Base-by-base conservation (phyloP, 176 grass and related monocot genomes). In the Calamus simplicifolius region DNA sequence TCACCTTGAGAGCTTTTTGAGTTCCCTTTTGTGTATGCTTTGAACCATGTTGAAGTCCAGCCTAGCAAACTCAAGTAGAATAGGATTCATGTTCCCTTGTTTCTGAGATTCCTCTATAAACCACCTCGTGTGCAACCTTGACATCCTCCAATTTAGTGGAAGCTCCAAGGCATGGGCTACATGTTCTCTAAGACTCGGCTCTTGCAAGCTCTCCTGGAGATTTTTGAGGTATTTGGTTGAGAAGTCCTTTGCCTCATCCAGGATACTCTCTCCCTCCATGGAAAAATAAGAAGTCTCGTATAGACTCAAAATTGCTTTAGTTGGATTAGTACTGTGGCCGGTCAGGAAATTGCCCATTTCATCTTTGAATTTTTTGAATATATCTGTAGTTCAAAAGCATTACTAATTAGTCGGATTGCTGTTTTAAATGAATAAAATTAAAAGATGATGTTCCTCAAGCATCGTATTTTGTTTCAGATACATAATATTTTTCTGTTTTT, bases 261-360 rank as follows among this genome's bases (percentile, higher is more conserved):
- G 14, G 3, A 51, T 10, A 1, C 60, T 43, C 25, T 84, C 81
- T 2, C 65, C 59, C 23, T 25, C 49, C 7, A 66, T 59, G 0
- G 75, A 69, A 25, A 84, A 50, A 50, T 78, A 56, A 5, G 75
- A 84, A 16, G 81, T 75, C 17, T 86, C 77, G 1, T 81, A 73
- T 1, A 86, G 28, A 12, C 67, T 58, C 6, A 77, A 63, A 13
- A 86, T 62, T 5, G 51, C 77, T 2, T 66, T 23, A 4, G 51
- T n/a, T 23, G 21, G 21, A 23, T 23, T 23, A 23, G 3, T 81
- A 15, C 0, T 16, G 61, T 7, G 16, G 23, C 16, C 56, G 25
- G 61, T 16, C 2, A 30, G 53, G 31, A 72, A 57, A 10, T 13
- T 4, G 10, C 61, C 62, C 25, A 54, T 50, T 4, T 58, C 63